Conservation (phyloP, 2,329 filamentous ascomycete genomes). For the Dothideomycetes sp. region DNA sequence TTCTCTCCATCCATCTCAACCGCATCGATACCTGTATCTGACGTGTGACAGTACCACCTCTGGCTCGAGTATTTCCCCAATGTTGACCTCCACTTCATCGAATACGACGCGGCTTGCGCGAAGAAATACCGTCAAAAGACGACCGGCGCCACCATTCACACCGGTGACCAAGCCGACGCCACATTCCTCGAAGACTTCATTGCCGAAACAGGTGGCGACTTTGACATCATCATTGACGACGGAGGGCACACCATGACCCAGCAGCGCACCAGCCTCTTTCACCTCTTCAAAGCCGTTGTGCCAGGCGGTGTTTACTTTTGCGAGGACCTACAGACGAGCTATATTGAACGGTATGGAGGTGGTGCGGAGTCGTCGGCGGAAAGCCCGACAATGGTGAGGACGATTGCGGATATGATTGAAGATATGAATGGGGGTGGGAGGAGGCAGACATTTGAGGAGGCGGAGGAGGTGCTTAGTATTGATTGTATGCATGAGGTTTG, state of each 20-base stretch:
- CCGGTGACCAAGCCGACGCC: slow-evolving; percentile 29
- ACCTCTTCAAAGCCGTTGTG: slow-evolving; percentile 26
- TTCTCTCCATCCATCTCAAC: too few species aligned
- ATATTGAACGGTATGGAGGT: slow-evolving; percentile 15
- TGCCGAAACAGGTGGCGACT: slow-evolving; percentile 21
- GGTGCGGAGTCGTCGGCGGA: slow-evolving; percentile 8
- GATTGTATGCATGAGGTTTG: slow-evolving; percentile 11
- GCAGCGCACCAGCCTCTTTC: slow-evolving; percentile 25
- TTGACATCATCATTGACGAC: slow-evolving; percentile 32
- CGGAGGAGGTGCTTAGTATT: slow-evolving; percentile 8
- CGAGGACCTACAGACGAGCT: slow-evolving; percentile 18
- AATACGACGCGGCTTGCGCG: slow-evolving; percentile 27
- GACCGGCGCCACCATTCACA: slow-evolving; percentile 26
- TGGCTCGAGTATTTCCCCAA: slow-evolving; percentile 30
- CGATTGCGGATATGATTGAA: slow-evolving; percentile 16
- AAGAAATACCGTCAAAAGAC: slow-evolving; percentile 25
- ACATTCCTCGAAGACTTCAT: slow-evolving; percentile 27
- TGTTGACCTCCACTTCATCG: slow-evolving; percentile 32
- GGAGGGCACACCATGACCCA: slow-evolving; percentile 29
- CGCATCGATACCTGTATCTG: too few species aligned
- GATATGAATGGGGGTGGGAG: slow-evolving; percentile 11
- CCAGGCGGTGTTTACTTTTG: slow-evolving; percentile 22
- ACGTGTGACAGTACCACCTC: slow-evolving; percentile 30
- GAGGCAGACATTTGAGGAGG: slow-evolving; percentile 7
- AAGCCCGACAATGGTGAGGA: slow-evolving; percentile 15